A percentile compares a stretch with the other conserved stretches of the same genome.
Conservation (phyloP, 495 filamentous ascomycete genomes). For the Lophium mytilinum region DNA sequence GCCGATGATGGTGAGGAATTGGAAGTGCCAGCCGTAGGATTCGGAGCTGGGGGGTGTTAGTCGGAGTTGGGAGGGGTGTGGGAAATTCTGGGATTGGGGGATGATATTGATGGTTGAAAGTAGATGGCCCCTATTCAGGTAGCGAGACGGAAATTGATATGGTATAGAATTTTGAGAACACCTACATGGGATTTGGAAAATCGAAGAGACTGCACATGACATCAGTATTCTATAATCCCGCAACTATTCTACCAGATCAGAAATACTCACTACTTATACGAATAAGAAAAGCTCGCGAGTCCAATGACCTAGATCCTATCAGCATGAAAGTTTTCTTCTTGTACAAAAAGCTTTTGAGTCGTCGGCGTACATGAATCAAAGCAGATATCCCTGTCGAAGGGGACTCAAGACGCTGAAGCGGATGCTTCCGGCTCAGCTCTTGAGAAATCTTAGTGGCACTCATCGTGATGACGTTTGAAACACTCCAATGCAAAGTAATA, state of each 20-base stretch:
- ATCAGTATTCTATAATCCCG: too few relatives aligned
- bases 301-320: constrained; percentile 38
- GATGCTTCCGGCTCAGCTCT: constrained; percentile 41
- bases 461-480: background rate
- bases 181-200: constrained; percentile 40
- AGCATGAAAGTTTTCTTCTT: background rate
- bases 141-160: background rate
- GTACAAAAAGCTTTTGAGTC: constrained; percentile 14
- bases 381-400: constrained; percentile 64
- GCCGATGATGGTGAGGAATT: constrained; percentile 76
- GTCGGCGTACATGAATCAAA: constrained; percentile 52
- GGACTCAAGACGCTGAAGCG: constrained; percentile 61
- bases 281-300: constrained; percentile 58
- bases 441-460: constrained; percentile 4
- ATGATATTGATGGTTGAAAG: background rate
- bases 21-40: constrained; percentile 75
- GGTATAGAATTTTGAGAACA: background rate
- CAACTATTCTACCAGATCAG: too few relatives aligned
- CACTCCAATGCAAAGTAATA: too few relatives aligned
- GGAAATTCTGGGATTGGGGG: constrained; percentile 1
- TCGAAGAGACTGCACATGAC: constrained; percentile 30
- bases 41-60: constrained; percentile 42
- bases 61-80: background rate
- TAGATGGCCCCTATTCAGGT: background rate
- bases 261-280: constrained; percentile 53